Percentiles rank a stretch among this genome's conserved stretches.
These are phyloP conservation scores for Thielaviopsis populi DNA, from an alignment of 2,329 filamentous ascomycete species.

Conservation along the genomic window DNA sequence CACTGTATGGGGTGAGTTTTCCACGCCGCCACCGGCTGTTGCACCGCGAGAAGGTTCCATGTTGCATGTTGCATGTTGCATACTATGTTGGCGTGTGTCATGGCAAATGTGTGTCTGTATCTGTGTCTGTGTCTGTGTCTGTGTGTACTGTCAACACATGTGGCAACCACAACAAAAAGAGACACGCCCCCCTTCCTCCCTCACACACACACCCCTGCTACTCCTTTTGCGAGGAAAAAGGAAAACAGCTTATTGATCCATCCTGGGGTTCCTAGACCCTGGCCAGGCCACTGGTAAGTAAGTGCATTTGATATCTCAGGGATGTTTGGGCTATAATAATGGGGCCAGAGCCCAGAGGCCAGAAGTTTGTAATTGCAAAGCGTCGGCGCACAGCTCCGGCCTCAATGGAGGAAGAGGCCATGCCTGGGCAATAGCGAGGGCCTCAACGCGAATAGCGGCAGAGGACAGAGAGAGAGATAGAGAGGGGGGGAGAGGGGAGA, in stretches of 20 bases:
- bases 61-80: background rate
- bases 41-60: background rate
- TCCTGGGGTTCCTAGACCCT: background rate
- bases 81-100: no score
- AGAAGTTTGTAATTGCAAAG: background rate
- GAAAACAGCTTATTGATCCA: background rate
- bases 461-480: no score
- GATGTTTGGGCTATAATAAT: background rate
- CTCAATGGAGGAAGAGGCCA: background rate
- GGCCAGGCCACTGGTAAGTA: background rate
- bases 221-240: background rate
- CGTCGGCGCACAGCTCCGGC: background rate
- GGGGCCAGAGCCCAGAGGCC: background rate
- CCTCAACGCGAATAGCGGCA: background rate
- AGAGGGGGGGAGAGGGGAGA: no score
- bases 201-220: background rate
- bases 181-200: no score
- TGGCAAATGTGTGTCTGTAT: background rate
- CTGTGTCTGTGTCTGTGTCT: background rate
- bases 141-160: background rate
- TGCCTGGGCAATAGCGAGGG: background rate
- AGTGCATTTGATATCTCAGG: background rate
- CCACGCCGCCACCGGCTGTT: background rate
- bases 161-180: no score
- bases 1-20: background rate